Evolutionary conservation across 2,329 filamentous ascomycete species (phyloP).

Genomic region (Xylaria sp.): DNA sequence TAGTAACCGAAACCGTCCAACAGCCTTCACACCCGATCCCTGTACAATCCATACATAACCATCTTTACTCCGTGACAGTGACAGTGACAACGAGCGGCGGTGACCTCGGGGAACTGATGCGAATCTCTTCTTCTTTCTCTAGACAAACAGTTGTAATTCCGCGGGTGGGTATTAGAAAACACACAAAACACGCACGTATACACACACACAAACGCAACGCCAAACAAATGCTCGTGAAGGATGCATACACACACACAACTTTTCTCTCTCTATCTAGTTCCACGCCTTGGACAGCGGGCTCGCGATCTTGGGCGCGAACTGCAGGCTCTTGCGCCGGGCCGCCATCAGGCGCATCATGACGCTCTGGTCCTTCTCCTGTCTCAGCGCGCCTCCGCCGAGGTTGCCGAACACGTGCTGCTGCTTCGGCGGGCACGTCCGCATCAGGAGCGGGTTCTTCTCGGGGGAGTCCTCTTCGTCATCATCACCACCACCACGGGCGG

Average conservation of each 20-base stretch:
- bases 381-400: slow-evolving; percentile 49
- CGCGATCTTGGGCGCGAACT: slow-evolving; percentile 74
- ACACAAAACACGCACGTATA: too few relatives aligned
- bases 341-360: slow-evolving; percentile 68
- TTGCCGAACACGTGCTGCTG: slow-evolving; percentile 39
- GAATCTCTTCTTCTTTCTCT: too few relatives aligned
- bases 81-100: too few relatives aligned
- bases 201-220: neutral
- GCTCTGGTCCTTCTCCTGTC: slow-evolving; percentile 56
- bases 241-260: too few relatives aligned
- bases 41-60: too few relatives aligned
- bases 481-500: slow-evolving; percentile 30
- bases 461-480: slow-evolving; percentile 41
- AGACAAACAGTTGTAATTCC: too few relatives aligned
- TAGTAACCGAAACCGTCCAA: too few relatives aligned
- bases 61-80: too few relatives aligned
- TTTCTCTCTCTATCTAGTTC: slow-evolving; percentile 41
- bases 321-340: slow-evolving; percentile 74
- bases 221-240: neutral
- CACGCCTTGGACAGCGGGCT: slow-evolving; percentile 69
- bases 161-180: too few relatives aligned
- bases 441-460: slow-evolving; percentile 44
- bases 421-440: slow-evolving; percentile 60
- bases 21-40: too few relatives aligned
- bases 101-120: too few relatives aligned